Evolutionary conservation across 176 grass and related monocot species (phyloP), one percentile per base, ranked within the genome.

Genomic region (Eragrostis nindensis): DNA sequence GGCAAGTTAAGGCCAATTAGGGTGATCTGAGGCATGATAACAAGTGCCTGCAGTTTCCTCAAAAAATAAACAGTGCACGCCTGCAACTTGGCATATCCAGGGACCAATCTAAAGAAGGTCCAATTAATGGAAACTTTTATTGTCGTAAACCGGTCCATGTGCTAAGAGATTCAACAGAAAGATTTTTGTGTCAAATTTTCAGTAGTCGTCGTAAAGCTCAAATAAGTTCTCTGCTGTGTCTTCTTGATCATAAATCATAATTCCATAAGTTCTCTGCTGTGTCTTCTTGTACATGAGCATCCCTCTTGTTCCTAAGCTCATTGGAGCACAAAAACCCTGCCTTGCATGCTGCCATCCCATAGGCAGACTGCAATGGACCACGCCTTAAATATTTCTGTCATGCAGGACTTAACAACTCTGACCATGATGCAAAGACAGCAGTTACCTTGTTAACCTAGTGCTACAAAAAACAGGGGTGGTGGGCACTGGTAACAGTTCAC

Each of bases 371-470:
- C 24, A 66, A 71, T 63, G 87, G 87, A 89, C 87, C 87, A 81
- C 82, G 53, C 55, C 65, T 85, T 85, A 85, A 76, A 89, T 85
- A 76, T 80, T 71, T 22, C 56, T 85, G 82, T 70, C 66, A 89
- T 81, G n/a, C 63, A 81, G 64, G 71, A 71, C 77, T 76, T 81
- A 71, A 85, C 25, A 85, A 81, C 77, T 89, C 87, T 85, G 82
- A 76, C 77, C 77, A 64, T 75, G 87, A 85, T 89, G 71, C 56
- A 70, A 89, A 81, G 65, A 55, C 64, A 76, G 53, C 65, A 81
- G 82, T 81, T 85, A 76, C 82, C 71, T 60, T 55, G 56, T 75
- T 85, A 85, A 64, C 63, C 25, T 80, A 85, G 46, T 75, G 55
- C 3, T 64, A 8, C 45, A 38, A 85, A 80, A 45, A 62, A 89